Conservation (phyloP, 163 green algal species). For the Chlamydomonas reinhardtii region DNA sequence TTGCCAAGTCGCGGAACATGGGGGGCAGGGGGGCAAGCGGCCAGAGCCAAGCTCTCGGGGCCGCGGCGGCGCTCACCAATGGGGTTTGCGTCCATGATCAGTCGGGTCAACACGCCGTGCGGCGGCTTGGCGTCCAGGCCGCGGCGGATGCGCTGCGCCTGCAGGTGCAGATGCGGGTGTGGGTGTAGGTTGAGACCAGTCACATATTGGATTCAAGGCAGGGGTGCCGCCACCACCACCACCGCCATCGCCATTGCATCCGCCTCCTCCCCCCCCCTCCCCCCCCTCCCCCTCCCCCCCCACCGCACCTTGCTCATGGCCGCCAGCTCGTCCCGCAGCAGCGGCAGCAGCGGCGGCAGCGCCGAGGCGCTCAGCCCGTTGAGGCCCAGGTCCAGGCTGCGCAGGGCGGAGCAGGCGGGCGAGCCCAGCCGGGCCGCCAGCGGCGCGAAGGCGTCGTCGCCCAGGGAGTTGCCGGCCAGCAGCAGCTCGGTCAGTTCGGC, state of each 20-base stretch:
- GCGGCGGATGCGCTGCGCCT: slow-evolving; percentile 37
- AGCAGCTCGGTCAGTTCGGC: slow-evolving; percentile 4
- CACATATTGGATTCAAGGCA: no score
- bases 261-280: no score
- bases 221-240: no score
- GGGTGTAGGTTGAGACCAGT: not conserved
- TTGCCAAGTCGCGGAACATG: no score
- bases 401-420: not conserved
- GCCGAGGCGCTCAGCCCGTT: slow-evolving; percentile 13
- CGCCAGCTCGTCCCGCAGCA: slow-evolving; percentile 35
- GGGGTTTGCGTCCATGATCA: slow-evolving; percentile 23
- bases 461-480: slow-evolving; percentile 29
- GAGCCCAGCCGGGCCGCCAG: slow-evolving; percentile 3
- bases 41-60: no score
- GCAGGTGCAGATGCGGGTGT: not conserved
- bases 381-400: slow-evolving; percentile 8
- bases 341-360: slow-evolving; percentile 33
- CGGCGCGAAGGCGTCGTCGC: slow-evolving; percentile 15
- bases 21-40: no score
- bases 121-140: slow-evolving; percentile 15
- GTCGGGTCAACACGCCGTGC: slow-evolving; percentile 22
- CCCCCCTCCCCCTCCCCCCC: not conserved
- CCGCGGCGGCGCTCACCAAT: not conserved
- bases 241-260: no score
- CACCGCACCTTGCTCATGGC: slow-evolving; percentile 21